A percentile compares a stretch with the other conserved stretches of the same genome.
These are phyloP conservation scores for Ascochyta rabiei DNA, from an alignment of 2,329 filamentous ascomycete species.

Conservation along the genomic window DNA sequence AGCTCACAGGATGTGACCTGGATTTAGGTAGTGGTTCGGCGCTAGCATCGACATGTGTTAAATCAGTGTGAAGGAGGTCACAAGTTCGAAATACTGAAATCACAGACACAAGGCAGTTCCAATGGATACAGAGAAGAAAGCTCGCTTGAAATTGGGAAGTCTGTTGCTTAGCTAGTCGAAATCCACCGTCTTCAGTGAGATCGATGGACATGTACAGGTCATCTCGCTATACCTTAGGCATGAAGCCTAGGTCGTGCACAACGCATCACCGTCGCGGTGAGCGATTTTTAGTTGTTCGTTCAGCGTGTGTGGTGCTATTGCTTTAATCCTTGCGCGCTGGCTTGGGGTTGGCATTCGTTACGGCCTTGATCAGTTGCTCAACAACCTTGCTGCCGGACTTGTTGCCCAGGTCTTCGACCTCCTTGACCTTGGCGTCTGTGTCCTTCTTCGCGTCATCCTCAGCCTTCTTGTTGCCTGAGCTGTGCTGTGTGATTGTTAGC, in stretches of 20 bases:
- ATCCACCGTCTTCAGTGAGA: conserved; percentile 4
- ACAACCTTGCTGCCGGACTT: conserved; percentile 81
- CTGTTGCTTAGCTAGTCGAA: conserved; percentile 19
- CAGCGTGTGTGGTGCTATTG: neutral
- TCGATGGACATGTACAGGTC: conserved; percentile 16
- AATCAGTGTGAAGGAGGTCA: neutral
- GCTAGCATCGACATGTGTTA: neutral
- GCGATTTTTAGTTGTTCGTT: neutral
- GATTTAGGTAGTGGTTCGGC: neutral
- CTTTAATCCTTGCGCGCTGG: conserved; percentile 52
- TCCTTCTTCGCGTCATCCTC: conserved; percentile 78
- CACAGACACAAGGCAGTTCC: neutral
- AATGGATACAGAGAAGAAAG: neutral
- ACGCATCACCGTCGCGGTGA: neutral
- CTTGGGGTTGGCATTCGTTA: conserved; percentile 81
- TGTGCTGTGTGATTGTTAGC: conserved; percentile 68
- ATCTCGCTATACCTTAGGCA: neutral
- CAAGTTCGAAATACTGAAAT: neutral
- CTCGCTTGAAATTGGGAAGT: conserved; percentile 14
- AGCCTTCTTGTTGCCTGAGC: conserved; percentile 80
- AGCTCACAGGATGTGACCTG: neutral
- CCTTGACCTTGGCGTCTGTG: conserved; percentile 78
- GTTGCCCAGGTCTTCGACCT: conserved; percentile 80
- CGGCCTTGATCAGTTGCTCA: conserved; percentile 81
- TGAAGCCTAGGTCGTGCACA: neutral